A percentile compares a stretch with the other conserved stretches of the same genome.
Evolutionary conservation across 2,329 filamentous ascomycete species (phyloP).

Genomic region (Pseudodiploospora longispora): DNA sequence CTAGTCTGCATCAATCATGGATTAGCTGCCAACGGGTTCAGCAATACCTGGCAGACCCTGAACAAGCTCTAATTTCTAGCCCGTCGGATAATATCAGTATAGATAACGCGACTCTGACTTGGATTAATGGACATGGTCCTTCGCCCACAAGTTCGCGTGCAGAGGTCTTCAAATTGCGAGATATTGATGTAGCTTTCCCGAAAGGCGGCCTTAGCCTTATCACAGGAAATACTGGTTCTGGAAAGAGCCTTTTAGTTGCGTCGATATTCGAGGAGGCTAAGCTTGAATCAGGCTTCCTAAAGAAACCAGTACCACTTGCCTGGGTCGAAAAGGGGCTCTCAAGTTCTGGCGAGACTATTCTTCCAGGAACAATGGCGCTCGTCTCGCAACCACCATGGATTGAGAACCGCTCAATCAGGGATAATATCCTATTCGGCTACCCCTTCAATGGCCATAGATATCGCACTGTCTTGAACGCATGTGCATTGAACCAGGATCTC

Average conservation of each 20-base stretch:
- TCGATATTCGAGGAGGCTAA: conserved; percentile 7
- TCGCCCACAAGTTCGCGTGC: too few species aligned
- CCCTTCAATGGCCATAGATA: conserved; percentile 58
- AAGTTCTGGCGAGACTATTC: background rate
- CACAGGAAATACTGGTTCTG: conserved; percentile 8
- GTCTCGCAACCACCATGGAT: conserved; percentile 2
- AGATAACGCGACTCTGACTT: conserved; percentile 3
- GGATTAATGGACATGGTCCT: background rate
- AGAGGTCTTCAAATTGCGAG: background rate
- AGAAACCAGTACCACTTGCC: background rate
- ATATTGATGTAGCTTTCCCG: conserved; percentile 5
- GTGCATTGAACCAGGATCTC: conserved; percentile 63
- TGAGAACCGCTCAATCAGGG: background rate
- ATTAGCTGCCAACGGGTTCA: conserved; percentile 6
- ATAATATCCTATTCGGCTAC: conserved; percentile 41
- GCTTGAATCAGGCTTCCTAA: background rate
- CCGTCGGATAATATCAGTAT: conserved; percentile 1
- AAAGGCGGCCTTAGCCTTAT: conserved; percentile 4
- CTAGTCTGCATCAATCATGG: conserved; percentile 4
- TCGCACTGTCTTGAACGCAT: conserved; percentile 55
- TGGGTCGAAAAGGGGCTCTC: background rate
- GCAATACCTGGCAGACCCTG: conserved; percentile 1
- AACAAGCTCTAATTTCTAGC: background rate
- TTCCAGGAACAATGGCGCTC: background rate
- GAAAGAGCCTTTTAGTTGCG: conserved; percentile 6